Conservation (phyloP, 169 alveolate genomes). For the Toxoplasma gondii region DNA sequence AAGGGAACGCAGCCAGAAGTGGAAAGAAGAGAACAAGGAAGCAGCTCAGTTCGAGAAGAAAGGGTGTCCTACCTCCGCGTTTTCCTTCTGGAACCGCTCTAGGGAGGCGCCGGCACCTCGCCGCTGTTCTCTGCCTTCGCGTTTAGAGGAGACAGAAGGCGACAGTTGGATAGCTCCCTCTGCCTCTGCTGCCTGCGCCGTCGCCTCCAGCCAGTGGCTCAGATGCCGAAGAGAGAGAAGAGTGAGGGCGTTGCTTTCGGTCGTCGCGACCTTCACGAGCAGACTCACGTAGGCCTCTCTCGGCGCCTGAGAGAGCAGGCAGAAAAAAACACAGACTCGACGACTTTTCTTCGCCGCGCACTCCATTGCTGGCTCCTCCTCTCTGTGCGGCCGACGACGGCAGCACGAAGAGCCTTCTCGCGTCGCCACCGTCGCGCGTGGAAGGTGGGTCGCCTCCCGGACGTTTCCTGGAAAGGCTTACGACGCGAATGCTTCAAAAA, state of each 20-base stretch:
- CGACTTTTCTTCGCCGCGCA: not conserved
- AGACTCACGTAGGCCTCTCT: not conserved
- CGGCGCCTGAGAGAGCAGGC: constrained; percentile 14
- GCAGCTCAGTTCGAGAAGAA: not conserved
- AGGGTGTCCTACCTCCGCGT: not conserved
- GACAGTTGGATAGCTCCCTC: not conserved
- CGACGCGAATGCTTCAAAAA: too few relatives aligned
- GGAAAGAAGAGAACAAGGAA: too few relatives aligned
- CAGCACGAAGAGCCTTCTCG: not conserved
- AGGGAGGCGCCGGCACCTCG: not conserved
- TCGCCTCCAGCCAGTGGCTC: not conserved
- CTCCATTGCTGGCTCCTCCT: not conserved
- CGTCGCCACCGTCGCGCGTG: too few relatives aligned
- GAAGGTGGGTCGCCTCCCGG: too few relatives aligned
- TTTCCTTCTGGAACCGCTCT: not conserved
- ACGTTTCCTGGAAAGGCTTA: too few relatives aligned
- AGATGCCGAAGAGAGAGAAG: not conserved
- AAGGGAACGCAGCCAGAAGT: too few relatives aligned
- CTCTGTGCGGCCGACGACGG: not conserved
- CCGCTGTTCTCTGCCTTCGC: not conserved
- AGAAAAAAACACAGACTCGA: not conserved
- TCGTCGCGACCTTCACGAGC: not conserved
- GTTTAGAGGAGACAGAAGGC: not conserved
- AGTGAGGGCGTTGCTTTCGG: not conserved
- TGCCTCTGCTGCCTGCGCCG: not conserved